Evolutionary conservation across 208 protist species (phyloP).

Genomic region (Trypanosomatidae sp.): DNA sequence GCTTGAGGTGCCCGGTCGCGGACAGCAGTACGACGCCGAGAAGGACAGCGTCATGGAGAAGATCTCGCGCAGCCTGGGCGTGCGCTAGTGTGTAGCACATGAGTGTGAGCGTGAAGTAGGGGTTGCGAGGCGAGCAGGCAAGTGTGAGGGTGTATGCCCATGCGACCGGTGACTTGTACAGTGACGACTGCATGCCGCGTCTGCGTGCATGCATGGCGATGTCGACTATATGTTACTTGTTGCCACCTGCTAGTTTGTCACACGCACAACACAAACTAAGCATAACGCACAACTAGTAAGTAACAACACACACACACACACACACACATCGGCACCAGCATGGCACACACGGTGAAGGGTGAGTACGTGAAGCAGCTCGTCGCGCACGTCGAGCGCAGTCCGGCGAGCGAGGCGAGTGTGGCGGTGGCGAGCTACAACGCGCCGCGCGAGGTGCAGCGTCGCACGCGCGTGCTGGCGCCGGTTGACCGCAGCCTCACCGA

Average conservation of each 20-base stretch:
- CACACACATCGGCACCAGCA: too few relatives aligned
- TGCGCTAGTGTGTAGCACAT: too few relatives aligned
- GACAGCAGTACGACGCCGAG: slow-evolving; percentile 91
- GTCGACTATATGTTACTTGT: too few relatives aligned
- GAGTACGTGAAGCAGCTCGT: slow-evolving; percentile 27
- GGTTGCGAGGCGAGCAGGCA: too few relatives aligned
- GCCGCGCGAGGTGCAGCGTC: slow-evolving; percentile 34
- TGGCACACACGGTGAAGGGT: too few relatives aligned
- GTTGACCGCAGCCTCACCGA: slow-evolving; percentile 28
- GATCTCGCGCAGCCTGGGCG: slow-evolving; percentile 62
- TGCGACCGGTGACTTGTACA: too few relatives aligned
- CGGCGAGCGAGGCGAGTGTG: slow-evolving; percentile 19
- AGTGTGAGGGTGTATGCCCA: too few relatives aligned
- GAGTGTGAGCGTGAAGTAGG: too few relatives aligned
- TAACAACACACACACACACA: too few relatives aligned
- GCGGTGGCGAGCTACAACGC: slow-evolving; percentile 45
- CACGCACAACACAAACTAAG: slow-evolving; percentile 1
- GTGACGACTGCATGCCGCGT: too few relatives aligned
- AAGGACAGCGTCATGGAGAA: slow-evolving; percentile 92
- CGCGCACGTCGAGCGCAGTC: slow-evolving; percentile 22
- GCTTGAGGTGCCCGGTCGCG: slow-evolving; percentile 95
- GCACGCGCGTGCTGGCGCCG: slow-evolving; percentile 15
- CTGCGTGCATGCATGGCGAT: too few relatives aligned
- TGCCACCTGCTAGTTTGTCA: background rate
- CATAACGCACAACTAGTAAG: slow-evolving; percentile 14